Conservation (phyloP, 768 basidiomycete species). For the Termitomyces sp. region DNA sequence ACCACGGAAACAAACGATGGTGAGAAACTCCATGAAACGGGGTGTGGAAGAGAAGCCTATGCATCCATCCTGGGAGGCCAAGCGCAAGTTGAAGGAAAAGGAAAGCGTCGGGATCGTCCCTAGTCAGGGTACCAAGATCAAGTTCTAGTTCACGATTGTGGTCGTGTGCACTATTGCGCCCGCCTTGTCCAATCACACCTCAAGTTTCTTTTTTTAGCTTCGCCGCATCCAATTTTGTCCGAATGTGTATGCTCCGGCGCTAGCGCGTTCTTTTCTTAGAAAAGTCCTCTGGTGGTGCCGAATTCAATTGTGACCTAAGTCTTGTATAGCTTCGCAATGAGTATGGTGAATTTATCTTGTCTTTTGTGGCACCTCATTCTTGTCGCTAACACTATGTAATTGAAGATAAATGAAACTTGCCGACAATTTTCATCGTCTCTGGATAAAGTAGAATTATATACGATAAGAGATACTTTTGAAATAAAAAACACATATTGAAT, state of each 20-base stretch:
- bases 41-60: constrained; percentile 41
- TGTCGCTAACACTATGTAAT: no score
- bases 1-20: constrained; percentile 3
- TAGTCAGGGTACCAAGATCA: constrained; percentile 85
- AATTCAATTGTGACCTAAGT: background rate
- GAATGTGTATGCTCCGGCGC: background rate
- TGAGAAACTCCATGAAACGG: constrained; percentile 8
- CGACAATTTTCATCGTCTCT: background rate
- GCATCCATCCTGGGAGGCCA: constrained; percentile 98
- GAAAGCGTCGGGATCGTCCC: constrained; percentile 59
- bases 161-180: constrained; percentile 14
- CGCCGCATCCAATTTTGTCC: background rate
- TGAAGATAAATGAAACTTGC: background rate
- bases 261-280: background rate
- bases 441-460: background rate
- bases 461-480: background rate
- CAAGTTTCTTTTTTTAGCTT: background rate
- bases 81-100: constrained; percentile 74
- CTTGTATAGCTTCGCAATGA: no score
- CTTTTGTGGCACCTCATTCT: no score
- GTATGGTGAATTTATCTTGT: no score
- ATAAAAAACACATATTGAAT: background rate
- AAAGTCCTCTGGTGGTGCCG: background rate
- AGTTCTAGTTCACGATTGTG: constrained; percentile 35
- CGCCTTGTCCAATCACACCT: constrained; percentile 3